Conservation (phyloP, 2,329 filamentous ascomycete genomes). For the Teratosphaeria pseudoeucalypti region DNA sequence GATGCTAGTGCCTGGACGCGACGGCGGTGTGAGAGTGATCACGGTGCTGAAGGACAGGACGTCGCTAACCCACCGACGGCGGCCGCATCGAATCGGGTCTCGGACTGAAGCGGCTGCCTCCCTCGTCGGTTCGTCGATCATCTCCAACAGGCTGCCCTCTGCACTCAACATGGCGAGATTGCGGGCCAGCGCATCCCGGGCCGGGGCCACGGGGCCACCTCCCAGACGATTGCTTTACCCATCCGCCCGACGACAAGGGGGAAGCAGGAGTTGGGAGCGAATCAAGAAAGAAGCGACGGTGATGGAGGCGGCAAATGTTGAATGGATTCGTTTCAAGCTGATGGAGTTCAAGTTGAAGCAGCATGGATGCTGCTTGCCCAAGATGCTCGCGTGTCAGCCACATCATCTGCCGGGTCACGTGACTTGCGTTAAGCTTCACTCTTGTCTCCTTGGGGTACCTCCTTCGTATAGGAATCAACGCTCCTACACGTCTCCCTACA, state of each 20-base stretch:
- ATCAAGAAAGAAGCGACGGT: not conserved
- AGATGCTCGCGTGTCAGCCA: not conserved
- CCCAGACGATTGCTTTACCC: not conserved
- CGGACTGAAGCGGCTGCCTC: not conserved
- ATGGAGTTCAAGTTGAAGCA: not conserved
- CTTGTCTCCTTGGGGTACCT: too few species aligned
- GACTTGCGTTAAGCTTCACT: not conserved
- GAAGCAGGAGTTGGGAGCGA: not conserved
- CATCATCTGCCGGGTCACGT: not conserved
- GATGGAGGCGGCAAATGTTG: not conserved
- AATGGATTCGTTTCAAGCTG: not conserved
- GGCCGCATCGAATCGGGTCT: not conserved
- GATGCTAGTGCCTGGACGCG: not conserved
- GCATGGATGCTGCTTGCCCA: not conserved
- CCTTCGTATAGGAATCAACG: too few species aligned
- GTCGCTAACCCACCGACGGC: not conserved
- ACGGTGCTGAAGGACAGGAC: not conserved
- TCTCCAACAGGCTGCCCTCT: too few species aligned
- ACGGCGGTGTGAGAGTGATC: not conserved
- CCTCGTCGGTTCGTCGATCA: not conserved
- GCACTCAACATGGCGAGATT: not conserved
- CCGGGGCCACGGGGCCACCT: not conserved
- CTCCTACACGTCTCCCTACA: too few species aligned
- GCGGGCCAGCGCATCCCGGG: not conserved
- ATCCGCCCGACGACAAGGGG: not conserved